phyloP scores from a whole-genome alignment of 805 yeast genomes.

The Danielia oregonensis region DNA sequence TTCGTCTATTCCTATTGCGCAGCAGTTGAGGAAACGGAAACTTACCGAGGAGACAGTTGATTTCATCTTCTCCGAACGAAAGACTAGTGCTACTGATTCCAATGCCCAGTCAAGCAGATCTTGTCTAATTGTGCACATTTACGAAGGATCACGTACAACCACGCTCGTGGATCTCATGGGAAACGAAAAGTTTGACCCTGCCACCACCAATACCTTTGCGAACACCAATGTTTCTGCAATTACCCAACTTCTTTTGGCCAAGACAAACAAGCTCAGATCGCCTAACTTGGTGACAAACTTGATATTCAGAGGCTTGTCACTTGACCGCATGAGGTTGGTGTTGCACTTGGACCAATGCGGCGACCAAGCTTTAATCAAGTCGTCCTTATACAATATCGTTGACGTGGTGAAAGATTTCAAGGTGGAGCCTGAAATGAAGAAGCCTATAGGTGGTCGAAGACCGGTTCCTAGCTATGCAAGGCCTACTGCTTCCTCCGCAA shows the following conservation, averaged over 20 bases:
- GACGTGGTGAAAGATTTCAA: conserved; percentile 18
- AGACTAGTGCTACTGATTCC: conserved; percentile 18
- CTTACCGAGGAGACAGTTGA: conserved; percentile 8
- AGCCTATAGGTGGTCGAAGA: not conserved
- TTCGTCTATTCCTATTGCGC: conserved; percentile 13
- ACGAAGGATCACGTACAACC: conserved; percentile 14
- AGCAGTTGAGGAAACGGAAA: conserved; percentile 9
- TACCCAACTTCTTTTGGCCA: conserved; percentile 19
- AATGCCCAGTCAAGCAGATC: conserved; percentile 22
- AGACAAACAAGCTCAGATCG: conserved; percentile 17
- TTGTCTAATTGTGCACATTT: conserved; percentile 24
- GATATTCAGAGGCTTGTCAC: conserved; percentile 14
- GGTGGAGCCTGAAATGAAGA: not conserved
- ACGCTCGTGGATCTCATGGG: conserved; percentile 30
- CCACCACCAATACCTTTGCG: conserved; percentile 21
- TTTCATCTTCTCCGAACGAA: conserved; percentile 16
- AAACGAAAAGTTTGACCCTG: conserved; percentile 21
- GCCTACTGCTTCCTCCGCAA: conserved; percentile 27
- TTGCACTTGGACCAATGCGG: conserved; percentile 27
- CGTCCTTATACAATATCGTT: conserved; percentile 24
- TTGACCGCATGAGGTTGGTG: conserved; percentile 17
- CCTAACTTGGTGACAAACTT: conserved; percentile 25
- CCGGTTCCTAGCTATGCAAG: conserved; percentile 28
- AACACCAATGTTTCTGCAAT: conserved; percentile 26
- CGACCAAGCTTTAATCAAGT: conserved; percentile 20